phyloP scores from a whole-genome alignment of 2,329 filamentous ascomycete species.

The Claviceps capensis region DNA sequence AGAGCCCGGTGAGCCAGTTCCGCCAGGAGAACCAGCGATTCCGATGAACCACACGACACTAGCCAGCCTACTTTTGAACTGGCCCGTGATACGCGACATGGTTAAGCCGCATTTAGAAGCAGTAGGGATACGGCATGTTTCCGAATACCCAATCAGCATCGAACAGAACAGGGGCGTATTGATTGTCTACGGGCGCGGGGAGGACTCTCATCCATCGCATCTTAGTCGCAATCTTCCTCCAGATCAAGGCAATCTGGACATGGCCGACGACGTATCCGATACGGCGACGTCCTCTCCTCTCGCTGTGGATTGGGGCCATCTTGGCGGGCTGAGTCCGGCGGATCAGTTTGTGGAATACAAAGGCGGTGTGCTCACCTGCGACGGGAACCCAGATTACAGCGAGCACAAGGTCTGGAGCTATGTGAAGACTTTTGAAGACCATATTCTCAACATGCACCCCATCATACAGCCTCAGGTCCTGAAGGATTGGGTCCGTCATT shows the following conservation, averaged over 20 bases:
- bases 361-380: slow-evolving; percentile 23
- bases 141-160: slow-evolving; percentile 61
- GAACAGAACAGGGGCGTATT: slow-evolving; percentile 64
- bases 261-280: slow-evolving; percentile 36
- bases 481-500: slow-evolving; percentile 37
- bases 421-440: slow-evolving; percentile 42
- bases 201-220: slow-evolving; percentile 50
- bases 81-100: slow-evolving; percentile 54
- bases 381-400: slow-evolving; percentile 42
- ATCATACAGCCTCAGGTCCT: slow-evolving; percentile 42
- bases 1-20: slow-evolving; percentile 37
- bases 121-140: slow-evolving; percentile 40
- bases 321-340: slow-evolving; percentile 36
- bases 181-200: slow-evolving; percentile 64
- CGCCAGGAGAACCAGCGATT: slow-evolving; percentile 52
- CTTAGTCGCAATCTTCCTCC: slow-evolving; percentile 25
- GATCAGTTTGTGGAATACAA: slow-evolving; percentile 24
- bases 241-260: slow-evolving; percentile 26
- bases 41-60: slow-evolving; percentile 80
- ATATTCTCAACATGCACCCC: slow-evolving; percentile 53
- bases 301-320: slow-evolving; percentile 44
- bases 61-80: slow-evolving; percentile 68
- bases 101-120: slow-evolving; percentile 36
- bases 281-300: slow-evolving; percentile 37
- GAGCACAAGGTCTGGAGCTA: slow-evolving; percentile 36